Evolutionary conservation across 495 filamentous ascomycete genomes (phyloP), one percentile per base, ranked within the genome.

Genomic region (Tuber aestivum): DNA sequence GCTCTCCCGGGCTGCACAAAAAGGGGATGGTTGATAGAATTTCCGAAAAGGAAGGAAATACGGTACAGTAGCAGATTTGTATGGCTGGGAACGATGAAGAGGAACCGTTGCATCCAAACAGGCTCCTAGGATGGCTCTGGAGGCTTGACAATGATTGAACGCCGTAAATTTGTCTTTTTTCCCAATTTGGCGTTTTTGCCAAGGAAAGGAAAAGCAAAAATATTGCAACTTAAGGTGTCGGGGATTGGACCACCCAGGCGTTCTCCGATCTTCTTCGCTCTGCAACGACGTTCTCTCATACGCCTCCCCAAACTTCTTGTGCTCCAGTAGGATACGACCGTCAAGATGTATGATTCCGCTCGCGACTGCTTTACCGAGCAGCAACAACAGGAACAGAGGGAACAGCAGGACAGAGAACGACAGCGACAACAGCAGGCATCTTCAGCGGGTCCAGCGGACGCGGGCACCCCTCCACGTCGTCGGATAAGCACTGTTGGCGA

Each of bases 281-380:
- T 35, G 10, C 27, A 65, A 65, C 56, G 27, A 35, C 56, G 56
- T 27, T 35, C 56, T 18, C 56, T 61, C 56, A 65, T 65, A 65
- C 27, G 56, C 27, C 56, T 65, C 56, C 56, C 5, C 14, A 65
- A 14, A 27, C 27, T 18, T 35, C 56, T 65, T 65, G 56, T 35
- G n/a, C 32, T 65, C 56, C 56, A 65, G 56, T 65, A 65, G 27
- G 27, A 65, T 65, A 65, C 27, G 56, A 65, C 56, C 56, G 56
- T 35, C 56, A 65, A 65, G 12, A 79, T 79, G 78, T 79, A 79
- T 70, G 78, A 79, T 68, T 75, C 78, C 38, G 78, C 78, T 32
- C 78, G 78, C 20, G 78, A 79, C 72, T 79, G 78, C 76, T 79
- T 79, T 71, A 78, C 78, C 16, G 78, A 79, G 78, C 76, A 79